Conservation (phyloP, 2,329 filamentous ascomycete genomes). For the Cladosporium cucumerinum region DNA sequence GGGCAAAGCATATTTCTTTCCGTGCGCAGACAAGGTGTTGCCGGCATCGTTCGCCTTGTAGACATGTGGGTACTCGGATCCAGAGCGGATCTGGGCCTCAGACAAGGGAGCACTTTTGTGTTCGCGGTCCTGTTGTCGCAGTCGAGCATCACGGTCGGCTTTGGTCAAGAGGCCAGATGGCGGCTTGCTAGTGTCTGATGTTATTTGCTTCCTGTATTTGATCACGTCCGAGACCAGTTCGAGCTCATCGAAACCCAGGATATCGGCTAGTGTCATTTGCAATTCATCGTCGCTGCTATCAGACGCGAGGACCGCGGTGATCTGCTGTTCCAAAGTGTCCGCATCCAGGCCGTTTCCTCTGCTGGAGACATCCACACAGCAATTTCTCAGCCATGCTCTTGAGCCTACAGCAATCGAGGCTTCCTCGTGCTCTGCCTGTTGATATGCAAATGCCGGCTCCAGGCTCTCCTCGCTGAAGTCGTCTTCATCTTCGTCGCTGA, state of each 20-base stretch:
- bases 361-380: conserved; percentile 64
- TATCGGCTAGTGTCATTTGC: conserved; percentile 84
- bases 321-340: conserved; percentile 71
- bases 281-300: conserved; percentile 73
- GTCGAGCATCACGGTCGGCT: conserved; percentile 72
- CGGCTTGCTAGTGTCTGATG: conserved; percentile 38
- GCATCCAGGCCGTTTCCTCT: conserved; percentile 65
- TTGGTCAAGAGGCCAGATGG: conserved; percentile 62
- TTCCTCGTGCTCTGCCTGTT: conserved; percentile 35
- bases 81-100: conserved; percentile 66
- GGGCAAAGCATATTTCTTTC: conserved; percentile 79
- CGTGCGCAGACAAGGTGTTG: conserved; percentile 76
- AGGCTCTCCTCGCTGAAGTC: conserved; percentile 63
- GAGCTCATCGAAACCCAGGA: conserved; percentile 88
- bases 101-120: conserved; percentile 77
- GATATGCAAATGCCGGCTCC: neutral
- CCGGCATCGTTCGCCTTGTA: conserved; percentile 81
- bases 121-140: conserved; percentile 71
- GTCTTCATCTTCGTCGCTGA: conserved; percentile 70
- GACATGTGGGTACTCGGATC: conserved; percentile 85
- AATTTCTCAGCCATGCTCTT: conserved; percentile 65
- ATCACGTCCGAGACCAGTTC: conserved; percentile 93
- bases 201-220: conserved; percentile 67
- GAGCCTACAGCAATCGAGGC: conserved; percentile 26
- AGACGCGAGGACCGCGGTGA: conserved; percentile 70